Base-by-base conservation (phyloP, 805 yeast species). In the Zygotorulaspora chibaensis region DNA sequence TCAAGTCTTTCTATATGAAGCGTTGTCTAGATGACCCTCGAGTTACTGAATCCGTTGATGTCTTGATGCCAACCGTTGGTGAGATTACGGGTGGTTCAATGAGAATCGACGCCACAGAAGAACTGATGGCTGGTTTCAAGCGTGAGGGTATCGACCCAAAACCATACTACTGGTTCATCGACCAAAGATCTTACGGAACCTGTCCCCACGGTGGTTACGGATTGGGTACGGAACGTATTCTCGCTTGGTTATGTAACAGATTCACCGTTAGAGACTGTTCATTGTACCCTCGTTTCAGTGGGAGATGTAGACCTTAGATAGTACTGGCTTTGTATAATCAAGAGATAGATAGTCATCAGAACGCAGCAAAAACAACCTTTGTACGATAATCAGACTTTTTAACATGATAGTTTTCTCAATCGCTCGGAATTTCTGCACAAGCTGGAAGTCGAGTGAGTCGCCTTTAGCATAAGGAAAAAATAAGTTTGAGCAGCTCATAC, bases 141-240 rank as follows among this genome's bases (percentile, higher is more conserved):
- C 87, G 97, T 72, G 99, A 93, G 74, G 82, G 83, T 47, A 87
- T 93, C 61, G 83, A 81, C 65, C 76, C 87, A 45, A 80, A 74
- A 17, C 75, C 91, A 28, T 93, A 93, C 79, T 90, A 91, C 77
- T 93, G 97, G 97, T 95, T 87, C 72, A 80, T 80, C 48, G 99
- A 93, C 66, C 91, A 85, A 73, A 83, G 99, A 72, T 84, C 85
- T 71, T 93, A 93, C 72, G 99, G 99, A 68, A 84, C 97, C 10
- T 86, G 87, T 71, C 97, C 97, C 34, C 99, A 93, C 66, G 99
- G 99, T 69, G 99, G 99, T 57, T 93, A 93, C 73, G 99, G 99
- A 62, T 72, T 93, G 55, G 99, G 99, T 56, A 88, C 96, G 29
- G 99, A 93, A 74, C 85, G 99, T 73, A 87, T 93, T 62, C 77